Evolutionary conservation across 1,139 yeast species (phyloP).

Genomic region (Suhomyces terraborum): DNA sequence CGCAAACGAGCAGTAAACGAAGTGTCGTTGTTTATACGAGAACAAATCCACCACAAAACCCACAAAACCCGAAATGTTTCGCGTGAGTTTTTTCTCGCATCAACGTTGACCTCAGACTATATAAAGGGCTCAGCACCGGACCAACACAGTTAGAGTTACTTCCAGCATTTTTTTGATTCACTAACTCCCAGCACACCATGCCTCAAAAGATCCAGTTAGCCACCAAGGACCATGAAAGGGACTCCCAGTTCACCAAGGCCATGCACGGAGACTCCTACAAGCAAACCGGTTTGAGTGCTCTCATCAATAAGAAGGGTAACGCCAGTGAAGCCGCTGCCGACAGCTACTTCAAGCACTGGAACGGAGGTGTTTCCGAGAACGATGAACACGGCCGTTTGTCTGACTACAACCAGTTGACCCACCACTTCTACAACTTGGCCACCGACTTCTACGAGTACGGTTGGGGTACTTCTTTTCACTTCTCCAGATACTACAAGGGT

Average conservation of each 20-base stretch:
- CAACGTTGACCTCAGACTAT: slow-evolving; percentile 2
- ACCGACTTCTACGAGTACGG: slow-evolving; percentile 97
- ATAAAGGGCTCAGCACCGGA: slow-evolving; percentile 6
- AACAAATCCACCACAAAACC: slow-evolving; percentile 11
- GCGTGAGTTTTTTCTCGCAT: slow-evolving; percentile 10
- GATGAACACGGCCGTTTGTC: slow-evolving; percentile 76
- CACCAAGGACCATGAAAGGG: slow-evolving; percentile 48
- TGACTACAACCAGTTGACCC: slow-evolving; percentile 88
- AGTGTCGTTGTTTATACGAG: background rate
- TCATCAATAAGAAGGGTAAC: slow-evolving; percentile 70
- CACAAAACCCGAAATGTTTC: slow-evolving; percentile 10
- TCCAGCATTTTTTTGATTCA: slow-evolving; percentile 1
- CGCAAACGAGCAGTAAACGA: slow-evolving; percentile 2
- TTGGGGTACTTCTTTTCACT: slow-evolving; percentile 99
- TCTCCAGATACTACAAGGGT: slow-evolving; percentile 89
- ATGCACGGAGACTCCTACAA: slow-evolving; percentile 78
- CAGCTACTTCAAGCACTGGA: slow-evolving; percentile 97
- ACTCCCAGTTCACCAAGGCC: slow-evolving; percentile 74
- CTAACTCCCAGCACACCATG: slow-evolving; percentile 7
- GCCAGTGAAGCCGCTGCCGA: slow-evolving; percentile 85
- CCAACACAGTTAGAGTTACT: background rate
- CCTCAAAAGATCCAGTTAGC: slow-evolving; percentile 22
- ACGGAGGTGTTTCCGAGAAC: slow-evolving; percentile 75
- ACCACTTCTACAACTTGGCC: slow-evolving; percentile 93
- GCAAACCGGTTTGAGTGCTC: slow-evolving; percentile 73